Evolutionary conservation across 345 rosid species (phyloP), one percentile per base, ranked within the genome.

Genomic region (Chamaenerion angustifolium): DNA sequence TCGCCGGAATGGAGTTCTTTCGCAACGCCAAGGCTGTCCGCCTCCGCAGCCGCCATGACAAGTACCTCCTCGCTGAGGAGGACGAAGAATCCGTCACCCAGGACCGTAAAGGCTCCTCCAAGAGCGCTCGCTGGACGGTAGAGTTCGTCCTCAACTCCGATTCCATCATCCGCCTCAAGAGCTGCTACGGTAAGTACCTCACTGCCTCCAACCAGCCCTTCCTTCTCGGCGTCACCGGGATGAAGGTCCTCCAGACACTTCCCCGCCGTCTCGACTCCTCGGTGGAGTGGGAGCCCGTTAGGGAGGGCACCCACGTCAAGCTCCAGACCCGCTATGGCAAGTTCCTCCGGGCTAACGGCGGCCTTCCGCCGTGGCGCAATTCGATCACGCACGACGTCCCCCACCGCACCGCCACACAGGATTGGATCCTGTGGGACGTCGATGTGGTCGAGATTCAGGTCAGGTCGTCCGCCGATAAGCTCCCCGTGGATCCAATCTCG

Each of bases 341-440:
- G 56, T 85, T 67, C 59, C 63, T 89, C 61, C 70, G 95, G 37
- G 97, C 77, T n/a, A 85, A 88, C 43, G 86, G 93, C 6, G 84
- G 92, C 5, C 53, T 82, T 47, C 95, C 97, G 21, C 95, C 94
- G 2, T 83, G 92, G 90, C 65, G 94, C 54, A 81, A 89, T 79
- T 79, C 90, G 1, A 65, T 85, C 4, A 85, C 92, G 0, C 97
- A 89, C 49, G 97, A 83, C 51, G 66, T 62, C 43, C 82, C 97
- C 57, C 80, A 81, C 5, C 56, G 83, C 54, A 69, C 81, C 48
- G 56, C 86, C 12, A 81, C 97, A 21, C 86, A 79, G 57, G 88
- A 77, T 5, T 89, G 95, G 67, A 41, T 83, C 6, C 69, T 77
- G 11, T 89, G 95, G 97, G 75, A 74, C 35, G 83, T 89, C 40